Base-by-base conservation (phyloP, 2,329 filamentous ascomycete species). In the Trichoderma sp. region DNA sequence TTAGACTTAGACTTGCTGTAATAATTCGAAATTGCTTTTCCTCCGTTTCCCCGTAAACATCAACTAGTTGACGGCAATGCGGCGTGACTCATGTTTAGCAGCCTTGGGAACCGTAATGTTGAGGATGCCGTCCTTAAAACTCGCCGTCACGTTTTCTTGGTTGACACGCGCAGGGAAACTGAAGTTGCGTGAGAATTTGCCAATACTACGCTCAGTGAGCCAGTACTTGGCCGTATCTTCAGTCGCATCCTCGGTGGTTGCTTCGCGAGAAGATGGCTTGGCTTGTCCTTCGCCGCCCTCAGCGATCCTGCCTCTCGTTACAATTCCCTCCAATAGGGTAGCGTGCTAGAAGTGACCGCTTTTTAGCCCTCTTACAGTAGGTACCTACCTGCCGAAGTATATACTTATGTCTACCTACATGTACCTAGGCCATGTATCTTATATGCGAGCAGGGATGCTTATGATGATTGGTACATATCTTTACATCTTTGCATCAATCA, bases 161-260 rank as follows among this genome's bases (percentile, higher is more conserved):
- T 91, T 87, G 71, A 93, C 85, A 11, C 85, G 86, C 61, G 81
- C 80, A 0, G 90, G 88, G 84, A 93, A 92, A 78, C 82, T 87
- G 81, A 92, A 92, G 58, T 85, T 86, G 73, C 91, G 87, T 23
- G 86, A 84, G 82, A 92, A 93, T 74, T 89, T 85, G 77, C 90
- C 90, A 69, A 89, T 82, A 68, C 84, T 86, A 75, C 89, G 88
- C 82, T 92, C 89, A 64, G 84, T 83, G 72, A 88, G 82, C 92
- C 91, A 94, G 85, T 89, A 93, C 80, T 88, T 89, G 73, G 82
- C 79, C 36, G 82, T 43, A n/a, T 43, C 39, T 43, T 43, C 39
- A 78, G 65, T 81, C 55, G 28, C 65, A 30, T 70, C 59, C 6
- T 70, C 58, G 7, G 63, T 47, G 43, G 68, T 70, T 8, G 68